Evolutionary conservation across 179 eudicot species (phyloP).

Genomic region (Spinacia oleracea): DNA sequence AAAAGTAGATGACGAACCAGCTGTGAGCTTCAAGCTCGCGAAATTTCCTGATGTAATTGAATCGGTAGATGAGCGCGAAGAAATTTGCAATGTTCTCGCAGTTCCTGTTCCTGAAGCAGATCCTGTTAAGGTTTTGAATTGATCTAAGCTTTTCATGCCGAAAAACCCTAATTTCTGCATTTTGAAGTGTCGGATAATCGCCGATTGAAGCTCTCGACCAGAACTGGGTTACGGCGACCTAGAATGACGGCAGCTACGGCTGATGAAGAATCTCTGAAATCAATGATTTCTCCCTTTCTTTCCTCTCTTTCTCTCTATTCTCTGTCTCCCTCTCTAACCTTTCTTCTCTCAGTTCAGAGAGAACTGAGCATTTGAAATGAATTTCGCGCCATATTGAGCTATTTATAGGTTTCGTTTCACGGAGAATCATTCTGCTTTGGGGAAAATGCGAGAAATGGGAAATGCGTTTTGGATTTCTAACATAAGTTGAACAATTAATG

Average conservation of each 20-base stretch:
- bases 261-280: neutral
- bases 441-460: neutral
- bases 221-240: constrained; percentile 5
- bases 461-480: neutral
- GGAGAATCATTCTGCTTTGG: neutral
- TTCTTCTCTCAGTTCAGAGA: neutral
- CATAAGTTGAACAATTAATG: too few species aligned
- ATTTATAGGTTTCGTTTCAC: constrained; percentile 23
- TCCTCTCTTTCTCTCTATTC: neutral
- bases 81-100: constrained; percentile 41
- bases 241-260: neutral
- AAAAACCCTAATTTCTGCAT: constrained; percentile 58
- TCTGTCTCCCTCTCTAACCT: neutral
- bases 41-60: constrained; percentile 69
- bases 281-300: neutral
- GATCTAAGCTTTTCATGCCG: constrained; percentile 65
- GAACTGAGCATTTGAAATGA: constrained; percentile 4
- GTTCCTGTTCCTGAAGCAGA: constrained; percentile 52
- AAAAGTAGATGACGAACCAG: constrained; percentile 46
- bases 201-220: neutral
- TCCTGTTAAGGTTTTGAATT: constrained; percentile 55
- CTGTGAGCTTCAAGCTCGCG: constrained; percentile 83
- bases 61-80: constrained; percentile 57
- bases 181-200: constrained; percentile 11
- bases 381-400: constrained; percentile 25